Conservation (phyloP, 768 basidiomycete genomes). For the Mycena capillaripes region DNA sequence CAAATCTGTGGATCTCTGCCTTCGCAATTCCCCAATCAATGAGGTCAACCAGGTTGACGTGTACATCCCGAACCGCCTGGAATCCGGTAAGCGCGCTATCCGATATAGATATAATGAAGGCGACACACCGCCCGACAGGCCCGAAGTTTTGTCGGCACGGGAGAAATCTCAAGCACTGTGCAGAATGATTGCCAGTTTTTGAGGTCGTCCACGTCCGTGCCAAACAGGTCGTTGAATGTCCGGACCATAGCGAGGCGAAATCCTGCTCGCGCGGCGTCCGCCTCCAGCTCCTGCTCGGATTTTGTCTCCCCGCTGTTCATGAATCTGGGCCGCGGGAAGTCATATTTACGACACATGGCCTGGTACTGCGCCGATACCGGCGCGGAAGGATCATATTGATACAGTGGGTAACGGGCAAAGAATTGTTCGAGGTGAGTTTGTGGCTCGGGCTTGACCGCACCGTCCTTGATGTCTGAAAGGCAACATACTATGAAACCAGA, state of each 20-base stretch:
- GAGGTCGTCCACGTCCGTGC: conserved; percentile 47
- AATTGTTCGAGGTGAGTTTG: too few relatives aligned
- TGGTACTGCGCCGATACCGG: too few relatives aligned
- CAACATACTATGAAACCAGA: too few relatives aligned
- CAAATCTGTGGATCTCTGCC: background rate
- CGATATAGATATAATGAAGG: background rate
- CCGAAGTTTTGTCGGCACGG: conserved; percentile 31
- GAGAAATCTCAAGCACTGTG: conserved; percentile 41
- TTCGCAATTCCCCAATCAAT: conserved; percentile 9
- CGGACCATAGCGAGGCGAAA: conserved; percentile 47
- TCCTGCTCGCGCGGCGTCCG: conserved; percentile 29
- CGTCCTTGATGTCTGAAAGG: too few relatives aligned
- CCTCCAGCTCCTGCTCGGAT: too few relatives aligned
- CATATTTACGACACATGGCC: too few relatives aligned
- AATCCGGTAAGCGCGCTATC: background rate
- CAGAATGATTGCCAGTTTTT: conserved; percentile 48
- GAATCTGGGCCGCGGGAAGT: too few relatives aligned
- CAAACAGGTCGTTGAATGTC: conserved; percentile 52
- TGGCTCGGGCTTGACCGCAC: too few relatives aligned
- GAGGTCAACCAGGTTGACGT: conserved; percentile 19
- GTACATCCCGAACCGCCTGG: background rate
- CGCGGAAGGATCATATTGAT: too few relatives aligned
- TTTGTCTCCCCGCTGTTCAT: too few relatives aligned
- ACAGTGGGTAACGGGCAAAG: too few relatives aligned
- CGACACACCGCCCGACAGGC: conserved; percentile 1